phyloP scores from a whole-genome alignment of 306 rosid species.

The Vigna unguiculata region DNA sequence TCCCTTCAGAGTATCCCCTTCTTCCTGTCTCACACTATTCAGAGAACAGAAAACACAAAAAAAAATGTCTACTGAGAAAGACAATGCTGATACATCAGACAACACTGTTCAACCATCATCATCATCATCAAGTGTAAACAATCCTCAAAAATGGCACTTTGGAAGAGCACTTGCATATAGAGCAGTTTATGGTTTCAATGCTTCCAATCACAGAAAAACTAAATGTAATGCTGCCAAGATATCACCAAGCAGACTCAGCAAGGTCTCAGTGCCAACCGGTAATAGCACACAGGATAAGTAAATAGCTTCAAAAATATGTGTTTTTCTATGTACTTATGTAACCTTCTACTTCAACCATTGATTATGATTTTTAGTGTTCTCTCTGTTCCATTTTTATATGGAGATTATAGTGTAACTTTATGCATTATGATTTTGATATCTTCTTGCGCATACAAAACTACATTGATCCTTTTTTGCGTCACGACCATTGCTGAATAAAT shows the following conservation, averaged over 20 bases:
- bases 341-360: background rate
- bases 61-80: constrained; percentile 56
- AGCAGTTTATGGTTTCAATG: constrained; percentile 50
- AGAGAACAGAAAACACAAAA: background rate
- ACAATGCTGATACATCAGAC: constrained; percentile 43
- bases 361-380: background rate
- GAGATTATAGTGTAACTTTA: background rate
- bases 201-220: constrained; percentile 40
- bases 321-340: background rate
- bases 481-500: background rate
- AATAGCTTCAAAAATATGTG: background rate
- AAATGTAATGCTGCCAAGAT: constrained; percentile 42
- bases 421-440: background rate
- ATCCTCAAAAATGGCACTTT: constrained; percentile 39
- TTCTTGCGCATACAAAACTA: background rate
- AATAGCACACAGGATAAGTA: constrained; percentile 18
- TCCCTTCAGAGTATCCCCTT: constrained; percentile 22
- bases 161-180: constrained; percentile 65
- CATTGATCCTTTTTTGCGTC: too few species aligned
- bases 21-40: background rate
- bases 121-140: constrained; percentile 34
- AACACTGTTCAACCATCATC: constrained; percentile 35
- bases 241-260: constrained; percentile 74
- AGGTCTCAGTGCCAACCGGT: constrained; percentile 54
- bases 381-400: background rate